Evolutionary conservation across 2,329 filamentous ascomycete genomes (phyloP).

Genomic region (Diaporthe vexans): DNA sequence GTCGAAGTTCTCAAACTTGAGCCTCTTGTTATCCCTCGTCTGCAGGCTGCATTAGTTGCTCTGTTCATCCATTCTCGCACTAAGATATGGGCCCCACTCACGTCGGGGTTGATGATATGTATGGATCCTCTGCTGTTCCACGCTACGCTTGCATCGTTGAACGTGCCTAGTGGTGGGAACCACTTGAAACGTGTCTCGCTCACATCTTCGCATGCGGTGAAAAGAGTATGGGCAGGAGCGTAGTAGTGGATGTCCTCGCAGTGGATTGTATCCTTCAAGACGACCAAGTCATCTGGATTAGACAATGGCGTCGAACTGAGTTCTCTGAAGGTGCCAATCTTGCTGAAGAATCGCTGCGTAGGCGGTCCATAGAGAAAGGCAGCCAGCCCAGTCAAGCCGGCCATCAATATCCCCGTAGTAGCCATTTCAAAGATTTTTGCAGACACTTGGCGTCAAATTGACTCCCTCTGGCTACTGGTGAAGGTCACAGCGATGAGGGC

Average conservation of each 20-base stretch:
- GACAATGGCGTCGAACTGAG: constrained; percentile 30
- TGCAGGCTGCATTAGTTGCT: constrained; percentile 44
- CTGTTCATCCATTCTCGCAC: not conserved
- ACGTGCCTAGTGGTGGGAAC: constrained; percentile 64
- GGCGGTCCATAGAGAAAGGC: constrained; percentile 39
- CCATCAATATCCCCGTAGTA: constrained; percentile 30
- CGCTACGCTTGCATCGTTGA: constrained; percentile 56
- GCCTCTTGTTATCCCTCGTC: constrained; percentile 60
- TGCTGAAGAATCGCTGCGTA: constrained; percentile 33
- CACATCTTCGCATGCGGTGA: constrained; percentile 68
- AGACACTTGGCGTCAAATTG: not conserved
- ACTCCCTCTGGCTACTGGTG: not conserved
- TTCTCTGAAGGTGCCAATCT: constrained; percentile 34
- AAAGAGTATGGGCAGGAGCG: constrained; percentile 61
- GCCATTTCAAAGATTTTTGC: not conserved
- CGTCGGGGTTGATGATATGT: constrained; percentile 67
- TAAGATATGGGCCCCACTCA: constrained; percentile 46
- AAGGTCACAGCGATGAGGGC: not conserved
- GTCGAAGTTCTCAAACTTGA: constrained; percentile 65
- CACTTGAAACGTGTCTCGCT: constrained; percentile 59
- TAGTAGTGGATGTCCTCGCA: constrained; percentile 75
- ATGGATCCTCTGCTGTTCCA: constrained; percentile 58
- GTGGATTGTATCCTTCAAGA: constrained; percentile 65
- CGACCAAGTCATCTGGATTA: constrained; percentile 50
- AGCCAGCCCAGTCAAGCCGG: constrained; percentile 34